Percentiles rank a stretch among this genome's conserved stretches.
phyloP scores from a whole-genome alignment of 805 yeast genomes.

The Candida insectalens region DNA sequence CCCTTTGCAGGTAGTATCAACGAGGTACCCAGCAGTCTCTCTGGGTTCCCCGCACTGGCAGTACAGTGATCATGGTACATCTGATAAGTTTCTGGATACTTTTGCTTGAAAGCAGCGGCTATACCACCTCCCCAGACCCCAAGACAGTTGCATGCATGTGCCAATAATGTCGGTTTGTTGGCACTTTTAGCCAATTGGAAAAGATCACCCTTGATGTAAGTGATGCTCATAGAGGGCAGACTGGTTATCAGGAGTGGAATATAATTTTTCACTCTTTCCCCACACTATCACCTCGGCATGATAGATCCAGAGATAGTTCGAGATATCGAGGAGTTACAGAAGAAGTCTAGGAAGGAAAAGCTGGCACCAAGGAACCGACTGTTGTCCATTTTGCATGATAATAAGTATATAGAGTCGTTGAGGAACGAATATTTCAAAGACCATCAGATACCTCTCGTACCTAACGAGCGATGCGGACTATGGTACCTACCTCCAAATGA shows the following conservation, averaged over 20 bases:
- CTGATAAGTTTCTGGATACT: constrained; percentile 49
- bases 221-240: constrained; percentile 13
- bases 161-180: constrained; percentile 36
- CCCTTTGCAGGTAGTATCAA: constrained; percentile 29
- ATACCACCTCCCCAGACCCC: constrained; percentile 87
- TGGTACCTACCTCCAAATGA: constrained; percentile 61
- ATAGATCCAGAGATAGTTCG: constrained; percentile 12
- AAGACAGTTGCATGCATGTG: constrained; percentile 72
- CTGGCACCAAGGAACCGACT: constrained; percentile 34
- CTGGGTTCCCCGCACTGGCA: constrained; percentile 11
- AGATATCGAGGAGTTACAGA: constrained; percentile 7
- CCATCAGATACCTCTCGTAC: constrained; percentile 33
- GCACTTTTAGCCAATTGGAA: constrained; percentile 26
- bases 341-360: constrained; percentile 6
- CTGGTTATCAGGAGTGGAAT: background rate
- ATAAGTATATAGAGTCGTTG: constrained; percentile 37
- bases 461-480: constrained; percentile 80
- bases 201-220: constrained; percentile 49
- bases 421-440: constrained; percentile 18
- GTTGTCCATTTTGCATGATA: constrained; percentile 62
- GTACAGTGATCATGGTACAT: constrained; percentile 37
- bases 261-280: background rate
- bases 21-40: constrained; percentile 44
- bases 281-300: background rate
- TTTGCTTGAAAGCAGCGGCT: constrained; percentile 44